Evolutionary conservation across 768 basidiomycete genomes (phyloP), one percentile per base, ranked within the genome.

Genomic region (Serpula lacrymans): DNA sequence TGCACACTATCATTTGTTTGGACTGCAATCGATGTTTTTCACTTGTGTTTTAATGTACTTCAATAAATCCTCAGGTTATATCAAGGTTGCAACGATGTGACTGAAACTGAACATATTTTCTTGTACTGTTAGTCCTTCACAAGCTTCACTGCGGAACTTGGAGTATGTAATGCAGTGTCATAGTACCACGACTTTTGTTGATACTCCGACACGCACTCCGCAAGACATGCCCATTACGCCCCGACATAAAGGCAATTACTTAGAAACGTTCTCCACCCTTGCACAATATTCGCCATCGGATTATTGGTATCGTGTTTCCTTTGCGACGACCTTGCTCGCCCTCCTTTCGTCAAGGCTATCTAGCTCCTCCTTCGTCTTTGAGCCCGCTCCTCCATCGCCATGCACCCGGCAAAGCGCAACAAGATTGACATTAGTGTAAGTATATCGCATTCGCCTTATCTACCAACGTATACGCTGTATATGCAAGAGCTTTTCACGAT

Each of bases 381-480:
- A 41, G 46, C 21, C 34, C 48, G 25, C 41, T 51, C 34, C 37
- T 45, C 39, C 50, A 49, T 47, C 49, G 43, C 46, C 48, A 90
- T 92, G 86, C 77, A 81, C 39, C 86, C 89, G 35, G 71, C 74
- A 45, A 78, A 75, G 67, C 84, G 84, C 64, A 92, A 94, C 69
- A 95, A 96, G 76, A 74, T 95, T 68, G 94, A 96, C 71, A 76
- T 95, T 67, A 90, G 84, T 67, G 93, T 94, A 58, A 59, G 88
- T 67, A 32, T 34, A 48, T 44, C 41, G 21, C 40, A 36, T 11
- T 30, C 39, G 29, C 67, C 43, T 10, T 41, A 17, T 26, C 22
- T 28, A 29, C 23, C 21, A 34, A 16, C 34, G 25, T 13, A 18
- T 24, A 30, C 12, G n/a, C 17, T 17, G 18, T 24, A 35, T 33